Conservation (phyloP, 192 early-diverging fungal species). For the Backusella luteola region DNA sequence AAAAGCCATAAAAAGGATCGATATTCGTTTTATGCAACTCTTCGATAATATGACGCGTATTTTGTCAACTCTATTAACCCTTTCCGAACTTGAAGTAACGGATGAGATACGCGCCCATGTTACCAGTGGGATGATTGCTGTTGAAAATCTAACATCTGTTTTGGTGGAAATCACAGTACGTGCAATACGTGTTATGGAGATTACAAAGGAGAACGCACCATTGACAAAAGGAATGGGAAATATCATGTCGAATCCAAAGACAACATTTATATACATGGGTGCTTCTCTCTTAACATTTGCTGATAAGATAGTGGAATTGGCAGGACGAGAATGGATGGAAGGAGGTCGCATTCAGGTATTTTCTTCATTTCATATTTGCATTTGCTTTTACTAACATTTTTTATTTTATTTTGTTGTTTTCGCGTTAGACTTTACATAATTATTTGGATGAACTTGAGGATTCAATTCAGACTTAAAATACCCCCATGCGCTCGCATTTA, state of each 20-base stretch:
- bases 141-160: constrained; percentile 17
- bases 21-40: constrained; percentile 24
- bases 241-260: constrained; percentile 29
- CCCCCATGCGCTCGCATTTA: background rate
- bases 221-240: constrained; percentile 13
- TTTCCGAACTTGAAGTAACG: background rate
- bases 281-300: constrained; percentile 32
- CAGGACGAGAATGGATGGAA: constrained; percentile 28
- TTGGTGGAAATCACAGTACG: constrained; percentile 30
- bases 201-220: constrained; percentile 2
- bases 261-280: constrained; percentile 30
- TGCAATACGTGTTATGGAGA: constrained; percentile 32
- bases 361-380: background rate
- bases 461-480: background rate
- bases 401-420: background rate
- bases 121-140: background rate
- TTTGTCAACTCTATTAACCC: background rate
- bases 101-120: background rate
- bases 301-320: constrained; percentile 31
- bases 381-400: background rate
- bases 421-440: background rate
- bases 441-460: constrained; percentile 6
- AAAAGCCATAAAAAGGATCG: constrained; percentile 4
- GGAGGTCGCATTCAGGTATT: constrained; percentile 30
- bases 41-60: constrained; percentile 17